Evolutionary conservation across 2,329 filamentous ascomycete genomes (phyloP).

Genomic region (Ophioceras dolichostomum): DNA sequence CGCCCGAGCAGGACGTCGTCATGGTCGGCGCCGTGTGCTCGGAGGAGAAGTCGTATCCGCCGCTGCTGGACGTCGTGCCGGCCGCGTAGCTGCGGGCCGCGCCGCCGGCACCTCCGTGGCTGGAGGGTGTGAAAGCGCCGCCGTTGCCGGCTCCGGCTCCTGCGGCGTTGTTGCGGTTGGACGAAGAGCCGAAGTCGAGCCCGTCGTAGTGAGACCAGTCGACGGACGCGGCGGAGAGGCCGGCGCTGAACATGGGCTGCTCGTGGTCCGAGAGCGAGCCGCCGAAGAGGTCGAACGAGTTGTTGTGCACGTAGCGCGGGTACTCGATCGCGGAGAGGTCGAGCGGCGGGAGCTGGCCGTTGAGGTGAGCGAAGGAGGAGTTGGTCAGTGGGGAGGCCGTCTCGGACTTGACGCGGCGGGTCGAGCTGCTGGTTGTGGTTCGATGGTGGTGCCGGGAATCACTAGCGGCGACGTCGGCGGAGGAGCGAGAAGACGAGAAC

Average conservation of each 20-base stretch:
- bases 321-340: conserved; percentile 46
- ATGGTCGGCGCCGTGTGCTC: conserved; percentile 43
- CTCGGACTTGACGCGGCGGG: conserved; percentile 46
- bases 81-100: conserved; percentile 35
- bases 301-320: conserved; percentile 30
- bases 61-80: conserved; percentile 8
- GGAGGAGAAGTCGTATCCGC: conserved; percentile 39
- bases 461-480: conserved; percentile 22
- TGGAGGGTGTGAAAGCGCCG: conserved; percentile 37
- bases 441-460: conserved; percentile 15
- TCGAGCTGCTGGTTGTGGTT: conserved; percentile 19
- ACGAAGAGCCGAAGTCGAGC: conserved; percentile 27
- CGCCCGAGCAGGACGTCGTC: conserved; percentile 49
- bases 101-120: conserved; percentile 26
- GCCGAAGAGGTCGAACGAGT: conserved; percentile 39
- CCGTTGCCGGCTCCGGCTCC: conserved; percentile 19
- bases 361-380: conserved; percentile 39
- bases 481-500: conserved; percentile 22
- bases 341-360: conserved; percentile 40
- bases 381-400: conserved; percentile 39
- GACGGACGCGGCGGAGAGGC: conserved; percentile 41
- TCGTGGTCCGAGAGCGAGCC: conserved; percentile 35
- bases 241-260: conserved; percentile 48
- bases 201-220: conserved; percentile 38
- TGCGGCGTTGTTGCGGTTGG: conserved; percentile 6